Base-by-base conservation (phyloP, 1,139 yeast species). In the Debaryomycetaceae sp. region DNA sequence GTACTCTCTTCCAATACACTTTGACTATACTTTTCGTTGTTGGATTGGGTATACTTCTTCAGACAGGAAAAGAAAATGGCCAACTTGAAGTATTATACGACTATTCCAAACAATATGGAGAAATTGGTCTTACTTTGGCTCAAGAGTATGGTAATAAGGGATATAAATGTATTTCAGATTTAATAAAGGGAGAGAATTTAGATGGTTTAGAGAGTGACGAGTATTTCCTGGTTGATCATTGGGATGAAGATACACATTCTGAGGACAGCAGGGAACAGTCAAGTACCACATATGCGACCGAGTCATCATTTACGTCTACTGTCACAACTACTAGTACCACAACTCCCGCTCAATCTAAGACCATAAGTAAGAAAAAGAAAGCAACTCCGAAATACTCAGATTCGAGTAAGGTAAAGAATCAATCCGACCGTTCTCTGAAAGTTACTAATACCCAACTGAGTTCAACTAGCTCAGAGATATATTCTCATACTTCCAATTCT, bases 21-120 rank as follows among this genome's bases (percentile, higher is more conserved):
- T 57, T 73, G 41, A 66, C 74, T 11, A 54, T 81, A 3, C 49
- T 80, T 32, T 63, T 78, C 44, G 61, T 79, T 5, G 59, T 76
- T 0, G 48, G 75, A 4, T 65, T 81, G 17, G 71, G 78, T 14
- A 41, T 81, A 5, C 52, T 74, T 4, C 58, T 83, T 32, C 76
- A 70, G 48, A 52, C 53, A 35, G 59, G 62, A 2, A 61, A 66
- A 41, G 71, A 69, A 42, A 55, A 52, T 36, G 77, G 75, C 4
- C 63, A 69, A 33, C 60, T 70, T 39, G 58, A 60, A 18, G 50
- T 56, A 15, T 47, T 46, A 30, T 19, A 50, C 7, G 57, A 52
- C 18, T 30, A 57, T 16, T 48, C 60, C 15, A 50, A 46, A 30
- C 24, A 45, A n/a, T 58, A 53, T 37, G 61, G 63, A 1, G 46